Percentiles rank a stretch among this genome's conserved stretches.
Evolutionary conservation across 768 basidiomycete species (phyloP).

Genomic region (Hydnomerulius pinastri): DNA sequence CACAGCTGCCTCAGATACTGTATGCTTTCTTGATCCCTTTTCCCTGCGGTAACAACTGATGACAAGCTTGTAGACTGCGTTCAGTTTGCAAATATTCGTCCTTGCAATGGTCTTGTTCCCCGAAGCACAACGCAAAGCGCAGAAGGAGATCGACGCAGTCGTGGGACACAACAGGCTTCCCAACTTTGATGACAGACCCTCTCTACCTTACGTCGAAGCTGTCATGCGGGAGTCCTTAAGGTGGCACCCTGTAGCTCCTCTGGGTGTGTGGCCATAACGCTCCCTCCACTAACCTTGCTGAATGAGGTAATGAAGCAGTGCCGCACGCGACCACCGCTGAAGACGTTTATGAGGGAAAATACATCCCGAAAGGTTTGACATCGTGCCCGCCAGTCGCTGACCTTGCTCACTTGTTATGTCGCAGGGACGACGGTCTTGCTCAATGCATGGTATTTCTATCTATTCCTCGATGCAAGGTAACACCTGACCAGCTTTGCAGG

Average conservation of each 20-base stretch:
- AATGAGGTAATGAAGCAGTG: slow-evolving; percentile 14
- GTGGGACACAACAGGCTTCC: slow-evolving; percentile 23
- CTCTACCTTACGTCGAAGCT: slow-evolving; percentile 28
- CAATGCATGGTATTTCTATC: slow-evolving; percentile 22
- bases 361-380: slow-evolving; percentile 25
- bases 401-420: not conserved
- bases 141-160: slow-evolving; percentile 25
- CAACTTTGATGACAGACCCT: slow-evolving; percentile 20
- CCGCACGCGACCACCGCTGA: slow-evolving; percentile 21
- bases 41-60: not conserved
- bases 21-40: slow-evolving; percentile 8
- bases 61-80: slow-evolving; percentile 17
- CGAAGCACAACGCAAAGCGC: slow-evolving; percentile 22
- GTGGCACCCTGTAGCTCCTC: slow-evolving; percentile 23
- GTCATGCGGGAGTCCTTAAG: slow-evolving; percentile 22
- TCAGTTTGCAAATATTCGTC: slow-evolving; percentile 21
- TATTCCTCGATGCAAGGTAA: not conserved
- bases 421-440: slow-evolving; percentile 20
- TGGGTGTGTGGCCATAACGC: slow-evolving; percentile 20
- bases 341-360: slow-evolving; percentile 26
- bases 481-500: slow-evolving; percentile 24
- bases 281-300: not conserved
- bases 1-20: slow-evolving; percentile 29
- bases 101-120: slow-evolving; percentile 32
- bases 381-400: not conserved